Percentiles rank a stretch among this genome's conserved stretches.
Conservation (phyloP, 768 basidiomycete species). For the Gautieria morchelliformis region DNA sequence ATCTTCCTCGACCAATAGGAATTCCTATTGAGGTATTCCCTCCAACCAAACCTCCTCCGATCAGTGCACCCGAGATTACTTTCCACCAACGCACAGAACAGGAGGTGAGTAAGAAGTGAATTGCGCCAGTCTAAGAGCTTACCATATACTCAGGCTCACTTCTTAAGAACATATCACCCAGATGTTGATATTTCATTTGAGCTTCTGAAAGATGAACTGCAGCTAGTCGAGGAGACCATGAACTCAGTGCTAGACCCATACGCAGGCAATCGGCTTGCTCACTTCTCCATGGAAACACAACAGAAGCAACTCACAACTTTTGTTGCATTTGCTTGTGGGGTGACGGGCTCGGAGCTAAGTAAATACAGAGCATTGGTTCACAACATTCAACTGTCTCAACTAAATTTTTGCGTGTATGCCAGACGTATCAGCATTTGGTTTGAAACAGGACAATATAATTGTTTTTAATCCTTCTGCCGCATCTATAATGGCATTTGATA, state of each 20-base stretch:
- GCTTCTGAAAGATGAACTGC: constrained; percentile 48
- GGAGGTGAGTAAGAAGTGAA: constrained; percentile 36
- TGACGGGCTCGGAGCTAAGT: constrained; percentile 53
- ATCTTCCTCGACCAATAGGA: constrained; percentile 23
- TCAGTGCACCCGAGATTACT: constrained; percentile 22
- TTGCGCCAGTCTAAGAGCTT: not conserved
- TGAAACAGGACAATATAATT: constrained; percentile 16
- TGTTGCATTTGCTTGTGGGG: constrained; percentile 57
- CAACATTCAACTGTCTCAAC: not conserved
- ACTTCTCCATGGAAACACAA: constrained; percentile 23
- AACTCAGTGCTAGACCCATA: constrained; percentile 47
- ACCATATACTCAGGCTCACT: constrained; percentile 45
- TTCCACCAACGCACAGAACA: constrained; percentile 50
- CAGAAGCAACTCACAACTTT: constrained; percentile 20
- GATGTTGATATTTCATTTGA: constrained; percentile 69
- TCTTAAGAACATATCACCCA: constrained; percentile 60
- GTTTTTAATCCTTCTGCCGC: constrained; percentile 32
- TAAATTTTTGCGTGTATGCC: not conserved
- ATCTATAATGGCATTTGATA: constrained; percentile 41
- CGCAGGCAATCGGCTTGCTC: constrained; percentile 42
- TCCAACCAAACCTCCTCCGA: constrained; percentile 35
- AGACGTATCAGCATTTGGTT: constrained; percentile 44
- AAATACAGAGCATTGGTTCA: constrained; percentile 15
- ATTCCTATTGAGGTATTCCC: constrained; percentile 44
- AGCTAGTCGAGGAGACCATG: constrained; percentile 30